A percentile compares a stretch with the other conserved stretches of the same genome.
Conservation (phyloP, 2,329 filamentous ascomycete genomes). For the Aspergillus aculeatus region DNA sequence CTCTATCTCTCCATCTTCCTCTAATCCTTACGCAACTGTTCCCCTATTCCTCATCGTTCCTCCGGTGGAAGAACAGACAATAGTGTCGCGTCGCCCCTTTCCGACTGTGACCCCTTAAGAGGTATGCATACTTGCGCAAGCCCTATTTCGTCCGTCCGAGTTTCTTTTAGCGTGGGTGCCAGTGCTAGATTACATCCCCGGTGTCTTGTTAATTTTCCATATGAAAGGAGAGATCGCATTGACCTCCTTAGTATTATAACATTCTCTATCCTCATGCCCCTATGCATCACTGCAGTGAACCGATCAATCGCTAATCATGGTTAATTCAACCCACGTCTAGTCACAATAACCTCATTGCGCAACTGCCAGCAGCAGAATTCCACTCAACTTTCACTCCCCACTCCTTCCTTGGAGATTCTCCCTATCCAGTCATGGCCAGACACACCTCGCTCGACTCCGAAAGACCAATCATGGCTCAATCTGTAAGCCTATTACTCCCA, state of each 20-base stretch:
- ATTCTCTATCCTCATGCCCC: not conserved
- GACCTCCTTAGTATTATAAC: not conserved
- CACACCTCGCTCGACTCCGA: constrained; percentile 53
- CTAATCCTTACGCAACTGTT: not conserved
- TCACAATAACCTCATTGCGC: not conserved
- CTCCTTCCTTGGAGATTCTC: not conserved
- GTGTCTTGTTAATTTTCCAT: not conserved
- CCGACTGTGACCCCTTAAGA: not conserved
- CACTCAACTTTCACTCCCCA: not conserved
- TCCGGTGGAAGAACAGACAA: not conserved
- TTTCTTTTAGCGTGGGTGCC: not conserved
- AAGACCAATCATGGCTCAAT: constrained; percentile 56
- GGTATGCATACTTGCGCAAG: not conserved
- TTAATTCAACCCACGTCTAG: not conserved
- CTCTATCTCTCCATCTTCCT: not conserved
- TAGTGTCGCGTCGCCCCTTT: not conserved
- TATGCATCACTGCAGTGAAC: not conserved
- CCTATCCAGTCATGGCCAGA: constrained; percentile 33
- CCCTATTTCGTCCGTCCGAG: not conserved
- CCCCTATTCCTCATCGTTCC: not conserved
- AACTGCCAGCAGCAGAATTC: not conserved
- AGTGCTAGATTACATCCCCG: not conserved
- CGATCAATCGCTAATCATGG: not conserved
- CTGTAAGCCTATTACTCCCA: constrained; percentile 38
- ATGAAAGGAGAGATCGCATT: not conserved